Evolutionary conservation across 2,329 filamentous ascomycete species (phyloP), one percentile per base, ranked within the genome.

Genomic region (Talaromyces sp.): DNA sequence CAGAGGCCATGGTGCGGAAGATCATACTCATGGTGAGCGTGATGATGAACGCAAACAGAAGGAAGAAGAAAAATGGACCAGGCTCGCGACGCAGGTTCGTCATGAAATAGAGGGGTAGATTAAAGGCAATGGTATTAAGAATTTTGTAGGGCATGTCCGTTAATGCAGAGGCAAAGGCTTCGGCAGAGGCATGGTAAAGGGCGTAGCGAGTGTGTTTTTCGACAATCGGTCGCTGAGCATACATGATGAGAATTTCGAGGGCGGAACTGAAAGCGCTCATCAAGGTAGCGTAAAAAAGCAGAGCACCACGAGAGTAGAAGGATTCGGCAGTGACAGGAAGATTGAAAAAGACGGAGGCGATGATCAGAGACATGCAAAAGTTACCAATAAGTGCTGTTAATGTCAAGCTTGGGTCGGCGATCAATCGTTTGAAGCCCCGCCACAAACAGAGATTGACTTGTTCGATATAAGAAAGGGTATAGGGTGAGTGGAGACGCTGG

Each of bases 151-250:
- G 92, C 75, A 96, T 77, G 67, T 97, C 92, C 63, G 85, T 88
- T 31, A 96, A 75, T 88, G 96, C 94, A 10, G 90, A 94, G 0
- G 90, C 86, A 61, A 91, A 82, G n/a, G 91, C 90, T 80, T 97
- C 92, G 17, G 91, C 89, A 10, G 89, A 92, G 0, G 92, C 91
- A 69, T 96, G 92, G 68, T 96, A 96, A 19, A 96, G 81, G 19
- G 92, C 91, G 71, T 96, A 96, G 61, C 89, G 86, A 59, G 83
- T 79, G 67, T 97, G 92, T 72, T 96, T 96, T 71, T 96, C 91
- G 62, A 97, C 91, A 67, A 96, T 96, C 1, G 90, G 89, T 41
- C 92, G 88, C 83, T 96, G 92, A 2, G 90, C 85, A 71, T 94
- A 97, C 4, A 96, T 82, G 0, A 90, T 92, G 35, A 94, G 75